Conservation (phyloP, 2,329 filamentous ascomycete genomes). For the Arthrinium phaeospermum region DNA sequence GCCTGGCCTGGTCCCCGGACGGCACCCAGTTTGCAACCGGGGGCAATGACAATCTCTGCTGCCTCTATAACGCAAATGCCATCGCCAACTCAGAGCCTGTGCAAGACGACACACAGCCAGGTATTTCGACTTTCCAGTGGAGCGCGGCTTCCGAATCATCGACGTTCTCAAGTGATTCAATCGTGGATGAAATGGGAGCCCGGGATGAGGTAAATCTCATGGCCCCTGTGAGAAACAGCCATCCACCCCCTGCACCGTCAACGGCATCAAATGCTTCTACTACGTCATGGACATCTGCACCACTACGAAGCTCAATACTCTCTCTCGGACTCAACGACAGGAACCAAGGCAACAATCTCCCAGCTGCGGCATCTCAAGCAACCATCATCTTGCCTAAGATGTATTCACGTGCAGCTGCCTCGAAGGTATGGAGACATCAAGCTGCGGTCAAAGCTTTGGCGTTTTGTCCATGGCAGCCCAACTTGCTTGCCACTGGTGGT, state of each 20-base stretch:
- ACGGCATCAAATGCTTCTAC: neutral
- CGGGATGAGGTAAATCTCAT: neutral
- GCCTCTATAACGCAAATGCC: constrained; percentile 74
- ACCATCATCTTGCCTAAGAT: constrained; percentile 43
- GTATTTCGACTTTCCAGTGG: constrained; percentile 7
- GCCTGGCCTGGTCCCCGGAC: constrained; percentile 83
- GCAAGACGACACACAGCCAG: neutral
- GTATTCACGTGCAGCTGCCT: constrained; percentile 62
- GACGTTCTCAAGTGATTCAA: neutral
- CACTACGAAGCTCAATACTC: neutral
- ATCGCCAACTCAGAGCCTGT: constrained; percentile 47
- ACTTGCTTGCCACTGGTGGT: constrained; percentile 86
- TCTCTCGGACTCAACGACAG: neutral
- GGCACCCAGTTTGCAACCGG: constrained; percentile 83
- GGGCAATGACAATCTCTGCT: constrained; percentile 90
- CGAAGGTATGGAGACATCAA: constrained; percentile 77
- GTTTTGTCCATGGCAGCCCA: constrained; percentile 92
- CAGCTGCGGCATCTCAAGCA: constrained; percentile 36
- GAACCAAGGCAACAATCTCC: neutral
- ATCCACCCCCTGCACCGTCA: neutral
- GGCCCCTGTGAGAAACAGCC: neutral
- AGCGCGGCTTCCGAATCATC: neutral
- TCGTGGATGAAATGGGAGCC: neutral
- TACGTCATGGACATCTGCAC: neutral
- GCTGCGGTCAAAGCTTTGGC: constrained; percentile 96